Percentiles rank a stretch among this genome's conserved stretches.
Evolutionary conservation across 2,329 filamentous ascomycete genomes (phyloP).

Genomic region (Xylariaceae sp.): DNA sequence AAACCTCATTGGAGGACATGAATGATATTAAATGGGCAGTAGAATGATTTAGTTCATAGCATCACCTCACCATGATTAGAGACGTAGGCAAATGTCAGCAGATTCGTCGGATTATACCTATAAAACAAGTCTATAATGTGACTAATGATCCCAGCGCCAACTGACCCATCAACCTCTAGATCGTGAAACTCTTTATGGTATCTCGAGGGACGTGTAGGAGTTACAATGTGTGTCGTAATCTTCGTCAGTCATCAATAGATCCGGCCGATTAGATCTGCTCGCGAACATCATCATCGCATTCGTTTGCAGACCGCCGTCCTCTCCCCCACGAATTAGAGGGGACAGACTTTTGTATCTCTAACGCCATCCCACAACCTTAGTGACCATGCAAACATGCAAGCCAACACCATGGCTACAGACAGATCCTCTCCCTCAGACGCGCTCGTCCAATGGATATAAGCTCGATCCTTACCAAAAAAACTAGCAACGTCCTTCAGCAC

Average conservation of each 20-base stretch:
- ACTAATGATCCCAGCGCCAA: constrained; percentile 3
- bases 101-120: background rate
- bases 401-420: background rate
- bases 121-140: background rate
- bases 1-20: background rate
- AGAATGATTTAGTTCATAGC: background rate
- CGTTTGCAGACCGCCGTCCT: background rate
- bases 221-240: constrained; percentile 31
- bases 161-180: constrained; percentile 35
- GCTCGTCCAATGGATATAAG: background rate
- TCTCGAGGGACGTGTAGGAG: constrained; percentile 34
- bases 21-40: background rate
- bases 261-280: constrained; percentile 1
- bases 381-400: constrained; percentile 22
- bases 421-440: background rate
- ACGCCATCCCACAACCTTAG: constrained; percentile 4
- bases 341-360: background rate
- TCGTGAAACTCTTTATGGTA: constrained; percentile 14
- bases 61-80: background rate
- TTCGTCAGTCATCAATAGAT: constrained; percentile 32
- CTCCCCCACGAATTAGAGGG: background rate
- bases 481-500: constrained; percentile 50
- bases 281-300: constrained; percentile 4
- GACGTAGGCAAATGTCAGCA: background rate
- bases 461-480: background rate